Base-by-base conservation (phyloP, 2,329 filamentous ascomycete species). In the Cercospora sp. region DNA sequence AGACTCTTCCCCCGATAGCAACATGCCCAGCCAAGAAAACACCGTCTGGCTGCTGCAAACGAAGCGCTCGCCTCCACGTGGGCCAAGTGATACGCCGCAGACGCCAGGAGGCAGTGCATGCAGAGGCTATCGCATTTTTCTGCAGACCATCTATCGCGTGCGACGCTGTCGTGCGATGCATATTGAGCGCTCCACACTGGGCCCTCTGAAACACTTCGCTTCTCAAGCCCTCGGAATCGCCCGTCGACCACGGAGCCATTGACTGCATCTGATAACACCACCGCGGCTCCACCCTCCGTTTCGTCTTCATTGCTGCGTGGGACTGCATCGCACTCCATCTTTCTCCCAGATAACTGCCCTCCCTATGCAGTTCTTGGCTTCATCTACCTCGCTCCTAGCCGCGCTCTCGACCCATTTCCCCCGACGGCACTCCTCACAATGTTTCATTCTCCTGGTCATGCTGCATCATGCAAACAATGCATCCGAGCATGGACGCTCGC, bases 331-430 rank as follows among this genome's bases (percentile, higher is more conserved):
- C 61, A 58, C 16, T 42, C n/a, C n/a, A 57, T 8, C 33, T 16
- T 23, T 45, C 33, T 42, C n/a, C 9, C 45, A 57, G 30, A 40
- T 30, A 16, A 7, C 28, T 28, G 28, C 55, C 48, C 61, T 26
- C 55, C 30, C 60, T 64, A 30, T 66, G 31, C 36, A 63, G 53
- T 28, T 42, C 67, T 67, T 67, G 67, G 67, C 64, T 23, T 57
- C 31, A 53, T 55, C 53, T 53, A 58, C n/a, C 20, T 65, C 33
- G 26, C 57, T 60, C 64, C 60, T 63, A 60, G 63, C 63, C 40
- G 53, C 40, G 30, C 28, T 23, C 20, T 60, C 67, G 65, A 69
- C 60, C 64, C 60, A 13, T 58, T 28, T 28, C 53, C 53, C 16
- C 20, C 45, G 42, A 18, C 42, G 42, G 42, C 42, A 48, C 42